phyloP scores from a whole-genome alignment of 176 grass and related monocot genomes.

The Aegilops sharonensis region DNA sequence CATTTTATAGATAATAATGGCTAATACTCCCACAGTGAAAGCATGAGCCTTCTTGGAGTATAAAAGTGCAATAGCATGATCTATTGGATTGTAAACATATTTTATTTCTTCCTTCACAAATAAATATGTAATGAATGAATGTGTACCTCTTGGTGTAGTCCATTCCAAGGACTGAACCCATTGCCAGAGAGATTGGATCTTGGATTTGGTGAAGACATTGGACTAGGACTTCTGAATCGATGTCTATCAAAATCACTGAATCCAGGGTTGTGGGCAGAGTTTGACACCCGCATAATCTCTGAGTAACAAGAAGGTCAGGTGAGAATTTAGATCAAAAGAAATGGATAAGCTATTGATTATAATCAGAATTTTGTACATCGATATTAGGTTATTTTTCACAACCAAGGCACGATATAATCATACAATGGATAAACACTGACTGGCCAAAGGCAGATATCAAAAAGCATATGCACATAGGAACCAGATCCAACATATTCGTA shows the following conservation, averaged over 20 bases:
- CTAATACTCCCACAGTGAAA: conserved; percentile 6
- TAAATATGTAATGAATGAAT: background rate
- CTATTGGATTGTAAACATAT: background rate
- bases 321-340: conserved; percentile 13
- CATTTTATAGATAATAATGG: conserved; percentile 16
- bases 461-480: background rate
- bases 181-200: conserved; percentile 66
- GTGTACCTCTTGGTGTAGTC: conserved; percentile 64
- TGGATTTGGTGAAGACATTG: conserved; percentile 74
- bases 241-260: conserved; percentile 66
- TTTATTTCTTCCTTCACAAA: background rate
- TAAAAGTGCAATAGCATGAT: conserved; percentile 1
- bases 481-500: background rate
- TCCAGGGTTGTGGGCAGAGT: conserved; percentile 61
- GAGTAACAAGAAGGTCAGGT: conserved; percentile 24
- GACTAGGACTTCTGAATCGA: conserved; percentile 74
- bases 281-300: conserved; percentile 92
- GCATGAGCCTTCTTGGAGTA: conserved; percentile 14
- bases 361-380: background rate
- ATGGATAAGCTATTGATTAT: conserved; percentile 17
- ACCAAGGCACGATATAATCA: background rate
- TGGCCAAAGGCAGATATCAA: conserved; percentile 1
- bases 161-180: conserved; percentile 65
- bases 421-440: background rate
- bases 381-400: background rate